Conservation (phyloP, 805 yeast species). For the Lipomyces starkeyi region DNA sequence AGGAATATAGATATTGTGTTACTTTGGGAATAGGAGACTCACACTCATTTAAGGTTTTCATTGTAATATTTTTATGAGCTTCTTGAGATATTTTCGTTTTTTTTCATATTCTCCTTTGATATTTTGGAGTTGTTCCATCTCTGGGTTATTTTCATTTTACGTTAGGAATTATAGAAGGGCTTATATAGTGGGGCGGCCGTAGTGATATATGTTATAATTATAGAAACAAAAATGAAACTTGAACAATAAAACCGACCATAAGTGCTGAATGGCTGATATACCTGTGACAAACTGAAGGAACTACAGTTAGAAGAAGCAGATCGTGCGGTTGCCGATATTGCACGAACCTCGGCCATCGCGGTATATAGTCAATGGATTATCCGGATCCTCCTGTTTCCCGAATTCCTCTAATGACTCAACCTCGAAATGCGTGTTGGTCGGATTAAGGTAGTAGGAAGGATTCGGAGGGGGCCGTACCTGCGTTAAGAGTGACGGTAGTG, state of each 20-base stretch:
- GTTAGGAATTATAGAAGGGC: too few species aligned
- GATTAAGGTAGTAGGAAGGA: not conserved
- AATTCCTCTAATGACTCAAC: constrained; percentile 9
- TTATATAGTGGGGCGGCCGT: too few species aligned
- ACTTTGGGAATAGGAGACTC: not conserved
- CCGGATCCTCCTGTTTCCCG: constrained; percentile 25
- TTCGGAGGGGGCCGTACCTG: not conserved
- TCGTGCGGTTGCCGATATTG: constrained; percentile 29
- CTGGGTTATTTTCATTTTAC: not conserved
- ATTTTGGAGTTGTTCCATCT: not conserved
- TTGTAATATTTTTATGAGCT: constrained; percentile 6
- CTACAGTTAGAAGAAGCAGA: constrained; percentile 29
- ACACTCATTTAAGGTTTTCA: not conserved
- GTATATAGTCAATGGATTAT: constrained; percentile 22
- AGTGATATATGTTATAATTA: too few species aligned
- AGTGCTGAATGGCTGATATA: too few species aligned
- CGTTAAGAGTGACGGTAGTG: not conserved
- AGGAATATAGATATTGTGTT: too few species aligned
- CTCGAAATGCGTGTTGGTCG: not conserved
- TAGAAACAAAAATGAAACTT: too few species aligned
- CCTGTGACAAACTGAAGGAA: constrained; percentile 17
- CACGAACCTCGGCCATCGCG: constrained; percentile 38
- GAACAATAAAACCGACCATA: too few species aligned
- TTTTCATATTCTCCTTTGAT: not conserved
- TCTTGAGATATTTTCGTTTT: not conserved